A percentile compares a stretch with the other conserved stretches of the same genome.
Evolutionary conservation across 805 yeast genomes (phyloP).

Genomic region (Kuraishia hungarica): DNA sequence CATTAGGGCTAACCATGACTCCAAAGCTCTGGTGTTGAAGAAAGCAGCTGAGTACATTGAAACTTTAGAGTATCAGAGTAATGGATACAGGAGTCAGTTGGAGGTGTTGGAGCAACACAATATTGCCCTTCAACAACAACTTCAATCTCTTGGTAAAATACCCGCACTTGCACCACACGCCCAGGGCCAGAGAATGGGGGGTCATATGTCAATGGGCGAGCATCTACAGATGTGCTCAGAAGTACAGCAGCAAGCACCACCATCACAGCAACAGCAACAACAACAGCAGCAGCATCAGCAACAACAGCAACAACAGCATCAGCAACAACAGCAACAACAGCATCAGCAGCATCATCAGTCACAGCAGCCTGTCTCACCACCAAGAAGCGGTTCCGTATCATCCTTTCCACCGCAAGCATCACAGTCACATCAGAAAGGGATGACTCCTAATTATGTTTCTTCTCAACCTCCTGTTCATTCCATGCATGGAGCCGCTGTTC

Average conservation of each 20-base stretch:
- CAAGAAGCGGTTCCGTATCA: background rate
- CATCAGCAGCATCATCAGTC: conserved; percentile 1
- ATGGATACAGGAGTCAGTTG: conserved; percentile 11
- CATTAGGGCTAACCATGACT: conserved; percentile 30
- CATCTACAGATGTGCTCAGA: conserved; percentile 6
- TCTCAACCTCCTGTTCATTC: background rate
- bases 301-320: conserved; percentile 8
- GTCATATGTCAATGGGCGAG: background rate
- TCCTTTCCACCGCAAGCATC: background rate
- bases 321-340: conserved; percentile 1
- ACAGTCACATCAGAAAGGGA: background rate
- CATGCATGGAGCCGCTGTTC: background rate
- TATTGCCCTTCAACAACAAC: conserved; percentile 11
- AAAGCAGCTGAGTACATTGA: conserved; percentile 34
- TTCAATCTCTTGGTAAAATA: conserved; percentile 7
- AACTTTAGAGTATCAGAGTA: conserved; percentile 22
- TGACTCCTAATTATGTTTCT: background rate
- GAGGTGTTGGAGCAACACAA: conserved; percentile 14
- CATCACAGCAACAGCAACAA: conserved; percentile 4
- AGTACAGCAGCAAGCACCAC: conserved; percentile 6
- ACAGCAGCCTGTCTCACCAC: conserved; percentile 1
- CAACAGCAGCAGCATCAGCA: conserved; percentile 6
- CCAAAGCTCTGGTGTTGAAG: conserved; percentile 34
- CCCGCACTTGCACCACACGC: conserved; percentile 7
- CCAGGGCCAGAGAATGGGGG: background rate